These are phyloP conservation scores for Musa acuminata DNA, from an alignment of 176 grass and related monocot genomes.

Conservation along the genomic window DNA sequence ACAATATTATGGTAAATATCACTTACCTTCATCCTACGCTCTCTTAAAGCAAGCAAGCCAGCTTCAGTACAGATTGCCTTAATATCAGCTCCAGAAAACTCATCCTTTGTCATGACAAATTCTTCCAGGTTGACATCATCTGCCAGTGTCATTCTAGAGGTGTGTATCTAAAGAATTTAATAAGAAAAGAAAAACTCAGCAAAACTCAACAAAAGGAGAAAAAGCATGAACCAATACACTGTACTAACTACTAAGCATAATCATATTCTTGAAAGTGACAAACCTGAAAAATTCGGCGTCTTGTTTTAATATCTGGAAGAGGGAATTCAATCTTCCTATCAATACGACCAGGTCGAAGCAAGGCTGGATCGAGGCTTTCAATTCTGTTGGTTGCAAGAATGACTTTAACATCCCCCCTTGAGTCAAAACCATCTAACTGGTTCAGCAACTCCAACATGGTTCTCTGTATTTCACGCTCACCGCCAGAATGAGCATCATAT, in stretches of 20 bases:
- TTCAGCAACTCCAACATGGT: constrained; percentile 11
- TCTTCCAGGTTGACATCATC: constrained; percentile 6
- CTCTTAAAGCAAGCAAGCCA: constrained; percentile 10
- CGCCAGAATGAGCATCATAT: constrained; percentile 14
- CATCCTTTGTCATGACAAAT: constrained; percentile 14
- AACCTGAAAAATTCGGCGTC: constrained; percentile 7
- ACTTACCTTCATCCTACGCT: constrained; percentile 6
- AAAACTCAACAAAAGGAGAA: not conserved
- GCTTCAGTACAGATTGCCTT: constrained; percentile 15
- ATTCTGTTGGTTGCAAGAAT: constrained; percentile 15
- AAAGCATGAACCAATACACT: not conserved
- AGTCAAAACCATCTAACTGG: constrained; percentile 15
- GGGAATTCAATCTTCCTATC: constrained; percentile 14
- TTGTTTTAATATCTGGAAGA: constrained; percentile 9
- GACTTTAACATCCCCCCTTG: constrained; percentile 13
- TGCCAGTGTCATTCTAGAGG: constrained; percentile 11
- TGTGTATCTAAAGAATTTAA: not conserved
- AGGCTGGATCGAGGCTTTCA: constrained; percentile 14
- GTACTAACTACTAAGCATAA: not conserved
- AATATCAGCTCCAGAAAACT: constrained; percentile 12
- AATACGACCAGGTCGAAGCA: constrained; percentile 2
- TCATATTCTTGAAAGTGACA: not conserved
- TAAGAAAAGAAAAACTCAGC: not conserved
- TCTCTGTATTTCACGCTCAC: constrained; percentile 10
- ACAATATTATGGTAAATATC: not conserved